These are phyloP conservation scores for Aspergillus pseudotamarii DNA, from an alignment of 2,329 filamentous ascomycete species.

Conservation along the genomic window DNA sequence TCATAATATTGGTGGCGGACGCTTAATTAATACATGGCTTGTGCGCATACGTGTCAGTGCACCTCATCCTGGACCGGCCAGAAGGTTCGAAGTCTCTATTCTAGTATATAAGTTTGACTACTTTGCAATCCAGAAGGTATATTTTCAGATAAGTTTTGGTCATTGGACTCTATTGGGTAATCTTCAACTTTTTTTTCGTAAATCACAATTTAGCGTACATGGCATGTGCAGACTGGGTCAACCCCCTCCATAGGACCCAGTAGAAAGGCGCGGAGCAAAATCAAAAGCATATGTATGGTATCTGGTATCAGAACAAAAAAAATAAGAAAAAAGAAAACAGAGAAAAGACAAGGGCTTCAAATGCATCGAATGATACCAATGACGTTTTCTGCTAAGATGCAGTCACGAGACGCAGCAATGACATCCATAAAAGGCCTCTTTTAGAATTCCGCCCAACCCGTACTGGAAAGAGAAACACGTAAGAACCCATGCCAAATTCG, in stretches of 20 bases:
- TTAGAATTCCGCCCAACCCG: slow-evolving; percentile 15
- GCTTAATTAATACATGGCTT: slow-evolving; percentile 5
- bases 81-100: slow-evolving; percentile 1
- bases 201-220: slow-evolving; percentile 21
- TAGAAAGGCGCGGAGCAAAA: slow-evolving; percentile 8
- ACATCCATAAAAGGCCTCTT: slow-evolving; percentile 16
- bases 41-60: slow-evolving; percentile 7
- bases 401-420: slow-evolving; percentile 23
- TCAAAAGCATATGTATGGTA: slow-evolving; percentile 28
- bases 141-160: background rate
- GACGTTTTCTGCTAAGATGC: slow-evolving; percentile 10
- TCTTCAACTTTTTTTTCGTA: slow-evolving; percentile 5
- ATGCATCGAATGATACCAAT: slow-evolving; percentile 16
- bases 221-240: slow-evolving; percentile 13
- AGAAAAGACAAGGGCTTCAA: slow-evolving; percentile 10
- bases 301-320: slow-evolving; percentile 32
- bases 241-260: slow-evolving; percentile 6
- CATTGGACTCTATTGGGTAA: background rate
- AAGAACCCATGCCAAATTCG: slow-evolving; percentile 24
- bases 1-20: background rate
- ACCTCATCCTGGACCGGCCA: background rate
- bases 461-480: slow-evolving; percentile 12
- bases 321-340: slow-evolving; percentile 15
- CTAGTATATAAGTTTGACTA: background rate
- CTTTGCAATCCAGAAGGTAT: background rate